Evolutionary conservation across 768 basidiomycete species (phyloP), one percentile per base, ranked within the genome.

Genomic region (Xerocomus spinulosus): DNA sequence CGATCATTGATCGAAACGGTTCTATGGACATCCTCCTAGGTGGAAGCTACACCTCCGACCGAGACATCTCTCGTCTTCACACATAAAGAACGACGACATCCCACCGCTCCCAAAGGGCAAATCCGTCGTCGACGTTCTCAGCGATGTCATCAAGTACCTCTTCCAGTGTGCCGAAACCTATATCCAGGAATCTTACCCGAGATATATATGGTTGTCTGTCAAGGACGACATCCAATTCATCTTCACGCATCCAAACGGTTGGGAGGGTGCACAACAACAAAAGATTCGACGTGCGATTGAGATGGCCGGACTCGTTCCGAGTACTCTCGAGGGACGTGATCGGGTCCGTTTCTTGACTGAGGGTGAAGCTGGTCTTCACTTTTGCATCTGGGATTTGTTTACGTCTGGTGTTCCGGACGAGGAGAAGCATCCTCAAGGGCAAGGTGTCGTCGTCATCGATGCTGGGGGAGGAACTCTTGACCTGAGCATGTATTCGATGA

Each of bases 161-260:
- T 71, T 69, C 42, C 36, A 62, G 3, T 77, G 77, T 26, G 67
- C 75, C 0, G 60, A 59, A 23, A 56, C 45, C 0, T 81, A 75
- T 43, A 78, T 82, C 26, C 52, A 58, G 14, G 73, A 78, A 15
- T 66, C 69, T 0, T 71, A 76, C 33, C 60, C 66, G 0, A 33
- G 36, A 1, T 78, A 78, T 3, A 55, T 78, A 1, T 80, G 77
- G 79, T 42, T 48, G 0, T 71, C 69, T 0, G 50, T 79, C 15
- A 63, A 73, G 48, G 49, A 66, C 13, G 55, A 48, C 2, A 74
- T 77, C 18, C 70, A 78, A 23, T 77, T 76, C 48, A 66, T 83
- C 2, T 68, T 83, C 5, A 72, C 73, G 0, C 80, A 82, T 53
- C 82, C 82, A 2, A 83, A 83, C 46, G 80, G 78, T 0, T 83